These are phyloP conservation scores for Rhodotorula sphaerocarpa DNA, from an alignment of 768 basidiomycete species.

Conservation along the genomic window DNA sequence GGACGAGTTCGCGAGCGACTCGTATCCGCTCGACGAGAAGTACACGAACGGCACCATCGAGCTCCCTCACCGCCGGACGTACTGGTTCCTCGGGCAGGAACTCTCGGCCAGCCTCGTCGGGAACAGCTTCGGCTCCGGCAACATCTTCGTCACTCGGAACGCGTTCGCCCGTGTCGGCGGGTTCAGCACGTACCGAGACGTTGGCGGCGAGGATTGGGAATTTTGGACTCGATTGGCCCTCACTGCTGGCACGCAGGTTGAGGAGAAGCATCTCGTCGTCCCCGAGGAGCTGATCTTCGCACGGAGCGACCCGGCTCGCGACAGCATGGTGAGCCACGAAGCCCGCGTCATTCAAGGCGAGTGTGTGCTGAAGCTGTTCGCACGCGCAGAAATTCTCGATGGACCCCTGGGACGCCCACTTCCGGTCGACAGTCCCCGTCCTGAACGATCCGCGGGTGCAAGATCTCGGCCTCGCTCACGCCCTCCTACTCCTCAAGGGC, in stretches of 20 bases:
- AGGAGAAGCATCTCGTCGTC: slow-evolving; percentile 15
- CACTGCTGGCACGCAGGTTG: neutral
- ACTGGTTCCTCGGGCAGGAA: slow-evolving; percentile 35
- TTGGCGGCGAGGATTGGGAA: slow-evolving; percentile 36
- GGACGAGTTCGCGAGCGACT: slow-evolving; percentile 32
- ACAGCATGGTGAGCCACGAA: slow-evolving; percentile 28
- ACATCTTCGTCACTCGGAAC: slow-evolving; percentile 24
- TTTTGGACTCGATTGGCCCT: slow-evolving; percentile 24
- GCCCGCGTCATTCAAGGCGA: too few species aligned
- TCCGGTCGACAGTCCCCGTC: slow-evolving; percentile 21
- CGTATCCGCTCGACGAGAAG: slow-evolving; percentile 18
- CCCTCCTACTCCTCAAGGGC: slow-evolving; percentile 28
- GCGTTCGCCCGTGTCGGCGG: slow-evolving; percentile 25
- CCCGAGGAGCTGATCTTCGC: slow-evolving; percentile 30
- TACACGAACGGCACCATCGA: neutral
- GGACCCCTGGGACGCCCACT: slow-evolving; percentile 33
- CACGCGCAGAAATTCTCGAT: slow-evolving; percentile 30
- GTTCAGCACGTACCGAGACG: slow-evolving; percentile 32
- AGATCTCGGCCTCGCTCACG: slow-evolving; percentile 24
- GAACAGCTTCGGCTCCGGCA: slow-evolving; percentile 32
- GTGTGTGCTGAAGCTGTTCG: neutral
- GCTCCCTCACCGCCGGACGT: slow-evolving; percentile 26
- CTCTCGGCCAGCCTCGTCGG: slow-evolving; percentile 20
- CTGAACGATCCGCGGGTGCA: slow-evolving; percentile 30
- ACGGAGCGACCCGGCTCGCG: slow-evolving; percentile 23